Base-by-base conservation (phyloP, 257 asterid species). In the Solanum dulcamara region DNA sequence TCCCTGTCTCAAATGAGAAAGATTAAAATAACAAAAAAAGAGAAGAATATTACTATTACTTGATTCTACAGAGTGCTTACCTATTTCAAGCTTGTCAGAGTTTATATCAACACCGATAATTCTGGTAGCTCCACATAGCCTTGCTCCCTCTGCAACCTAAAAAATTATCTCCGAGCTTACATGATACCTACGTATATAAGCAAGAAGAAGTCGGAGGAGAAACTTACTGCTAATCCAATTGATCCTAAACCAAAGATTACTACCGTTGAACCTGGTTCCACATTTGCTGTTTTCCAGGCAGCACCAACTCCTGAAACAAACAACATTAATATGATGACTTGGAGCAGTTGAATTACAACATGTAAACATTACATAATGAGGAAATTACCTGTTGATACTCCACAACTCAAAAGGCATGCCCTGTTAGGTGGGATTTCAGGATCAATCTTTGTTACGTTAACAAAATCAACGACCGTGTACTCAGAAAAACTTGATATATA, bases 71-170 rank as follows among this genome's bases (percentile, higher is more conserved):
- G 6, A 32, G 44, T 2, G 7, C 77, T 8, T 7, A 92, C 98
- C 91, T 44, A 87, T 86, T 89, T 94, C 94, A 75, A 85, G 87
- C 86, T 95, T 95, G 26, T 87, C 89, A 1, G 96, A 91, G 90
- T 95, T 94, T 86, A 92, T 86, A 84, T 93, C 98, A 51, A 95
- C 87, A 33, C 98, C 98, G 12, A 95, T 93, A 80, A 95, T 93
- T 86, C 84, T 92, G 33, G 87, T 51, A 37, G 98, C 97, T 1
- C 97, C 97, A 84, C 97, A 89, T 57, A 94, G 80, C 87, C 98
- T 90, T 32, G 96, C 93, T 64, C 98, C 98, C 87, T 94, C 97
- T n/a, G 98, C 98, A 87, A 94, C 98, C 98, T 94, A 60, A 44
- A 67, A 55, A 6, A 4, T 18, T 7, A 28, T 18, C 68, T n/a